phyloP scores from a whole-genome alignment of 352 stramenopile species.

The Globisporangium solare region DNA sequence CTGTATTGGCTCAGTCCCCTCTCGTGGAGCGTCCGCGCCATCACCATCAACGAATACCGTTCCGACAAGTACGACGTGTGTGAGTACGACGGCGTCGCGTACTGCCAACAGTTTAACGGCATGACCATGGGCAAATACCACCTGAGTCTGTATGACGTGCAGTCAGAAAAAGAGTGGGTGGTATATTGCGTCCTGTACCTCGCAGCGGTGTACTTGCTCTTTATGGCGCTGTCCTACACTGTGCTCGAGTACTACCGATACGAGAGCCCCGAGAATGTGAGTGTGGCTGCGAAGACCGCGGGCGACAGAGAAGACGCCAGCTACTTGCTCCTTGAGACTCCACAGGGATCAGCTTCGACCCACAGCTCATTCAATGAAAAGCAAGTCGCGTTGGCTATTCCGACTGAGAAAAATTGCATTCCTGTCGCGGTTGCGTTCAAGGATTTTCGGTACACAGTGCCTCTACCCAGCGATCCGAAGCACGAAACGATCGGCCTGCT shows the following conservation, averaged over 20 bases:
- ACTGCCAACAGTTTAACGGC: constrained; percentile 28
- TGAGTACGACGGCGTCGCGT: constrained; percentile 33
- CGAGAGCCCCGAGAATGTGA: constrained; percentile 46
- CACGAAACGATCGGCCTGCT: constrained; percentile 43
- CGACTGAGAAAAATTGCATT: constrained; percentile 24
- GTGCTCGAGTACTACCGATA: constrained; percentile 61
- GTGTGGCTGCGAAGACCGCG: too few relatives aligned
- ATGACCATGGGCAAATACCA: too few relatives aligned
- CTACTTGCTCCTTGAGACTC: constrained; percentile 3
- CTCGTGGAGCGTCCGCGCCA: constrained; percentile 43
- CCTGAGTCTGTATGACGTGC: constrained; percentile 50
- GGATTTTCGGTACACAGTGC: constrained; percentile 57
- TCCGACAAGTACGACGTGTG: constrained; percentile 30
- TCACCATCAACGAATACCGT: constrained; percentile 46
- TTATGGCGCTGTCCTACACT: constrained; percentile 43
- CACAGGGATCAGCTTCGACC: too few relatives aligned
- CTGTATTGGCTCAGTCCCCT: constrained; percentile 73
- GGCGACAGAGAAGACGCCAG: too few relatives aligned
- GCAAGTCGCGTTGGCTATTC: constrained; percentile 21
- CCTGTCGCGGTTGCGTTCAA: constrained; percentile 52
- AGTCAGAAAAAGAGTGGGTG: constrained; percentile 36
- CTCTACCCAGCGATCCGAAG: constrained; percentile 20
- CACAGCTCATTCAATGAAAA: too few relatives aligned
- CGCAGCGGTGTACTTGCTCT: constrained; percentile 37
- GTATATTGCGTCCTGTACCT: constrained; percentile 41